These are phyloP conservation scores for Casuarina cunninghamiana DNA, from an alignment of 306 rosid species.

Conservation along the genomic window DNA sequence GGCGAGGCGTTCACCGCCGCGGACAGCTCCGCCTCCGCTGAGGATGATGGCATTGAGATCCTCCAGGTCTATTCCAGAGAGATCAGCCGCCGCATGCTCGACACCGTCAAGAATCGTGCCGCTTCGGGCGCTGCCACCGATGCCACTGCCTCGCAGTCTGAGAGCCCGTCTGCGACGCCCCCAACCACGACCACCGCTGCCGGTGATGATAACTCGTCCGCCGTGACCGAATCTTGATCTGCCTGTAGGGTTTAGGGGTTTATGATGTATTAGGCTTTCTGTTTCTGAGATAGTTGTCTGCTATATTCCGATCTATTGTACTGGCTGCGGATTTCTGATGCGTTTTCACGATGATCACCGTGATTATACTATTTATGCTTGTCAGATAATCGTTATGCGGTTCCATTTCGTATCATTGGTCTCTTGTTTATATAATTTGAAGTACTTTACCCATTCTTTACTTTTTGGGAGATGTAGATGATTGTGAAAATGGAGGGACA, in stretches of 20 bases:
- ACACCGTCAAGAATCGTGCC: slow-evolving; percentile 62
- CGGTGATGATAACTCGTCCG: slow-evolving; percentile 38
- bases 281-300: slow-evolving; percentile 13
- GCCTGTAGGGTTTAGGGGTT: slow-evolving; percentile 18
- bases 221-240: slow-evolving; percentile 43
- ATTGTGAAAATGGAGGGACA: not conserved
- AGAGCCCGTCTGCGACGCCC: slow-evolving; percentile 15
- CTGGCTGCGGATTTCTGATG: slow-evolving; percentile 33
- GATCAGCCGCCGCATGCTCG: slow-evolving; percentile 94
- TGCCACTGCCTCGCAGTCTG: slow-evolving; percentile 31
- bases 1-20: slow-evolving; percentile 66
- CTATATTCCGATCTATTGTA: slow-evolving; percentile 29
- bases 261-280: slow-evolving; percentile 34
- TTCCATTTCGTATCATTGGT: slow-evolving; percentile 4
- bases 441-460: not conserved
- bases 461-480: not conserved
- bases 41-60: slow-evolving; percentile 80
- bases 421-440: not conserved
- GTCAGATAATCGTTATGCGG: not conserved
- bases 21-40: slow-evolving; percentile 51
- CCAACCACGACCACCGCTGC: slow-evolving; percentile 24
- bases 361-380: not conserved
- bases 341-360: slow-evolving; percentile 16
- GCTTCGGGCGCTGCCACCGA: slow-evolving; percentile 38
- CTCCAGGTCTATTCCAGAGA: slow-evolving; percentile 95